A percentile compares a stretch with the other conserved stretches of the same genome.
Conservation (phyloP, 345 rosid genomes). For the Crucihimalaya himalaica region DNA sequence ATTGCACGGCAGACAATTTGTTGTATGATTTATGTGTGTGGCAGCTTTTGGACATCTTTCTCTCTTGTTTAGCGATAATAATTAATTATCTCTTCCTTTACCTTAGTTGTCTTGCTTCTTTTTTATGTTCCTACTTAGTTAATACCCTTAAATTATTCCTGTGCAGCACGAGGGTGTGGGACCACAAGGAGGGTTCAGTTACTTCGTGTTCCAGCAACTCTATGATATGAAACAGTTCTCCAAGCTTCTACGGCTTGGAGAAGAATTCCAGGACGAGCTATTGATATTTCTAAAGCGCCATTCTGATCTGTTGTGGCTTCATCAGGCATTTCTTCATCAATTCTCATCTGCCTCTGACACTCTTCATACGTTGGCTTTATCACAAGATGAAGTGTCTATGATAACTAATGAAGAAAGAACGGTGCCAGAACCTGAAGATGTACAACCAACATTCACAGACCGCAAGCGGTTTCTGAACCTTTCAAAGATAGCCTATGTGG, state of each 20-base stretch:
- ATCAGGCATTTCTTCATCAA: conserved; percentile 80
- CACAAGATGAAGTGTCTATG: conserved; percentile 53
- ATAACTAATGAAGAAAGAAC: conserved; percentile 51
- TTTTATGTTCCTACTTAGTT: conserved; percentile 9
- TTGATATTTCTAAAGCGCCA: conserved; percentile 69
- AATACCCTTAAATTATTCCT: conserved; percentile 14
- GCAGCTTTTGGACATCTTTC: neutral
- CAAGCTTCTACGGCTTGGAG: conserved; percentile 88
- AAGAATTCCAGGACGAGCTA: conserved; percentile 86
- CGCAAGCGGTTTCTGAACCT: conserved; percentile 82
- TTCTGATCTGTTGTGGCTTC: conserved; percentile 77
- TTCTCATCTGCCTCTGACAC: conserved; percentile 86
- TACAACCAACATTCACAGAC: conserved; percentile 55
- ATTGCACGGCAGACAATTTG: neutral
- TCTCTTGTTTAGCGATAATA: neutral
- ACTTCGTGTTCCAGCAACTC: conserved; percentile 80
- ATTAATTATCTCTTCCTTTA: neutral
- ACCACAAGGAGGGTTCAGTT: conserved; percentile 90
- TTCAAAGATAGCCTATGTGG: conserved; percentile 80
- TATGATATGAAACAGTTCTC: conserved; percentile 66
- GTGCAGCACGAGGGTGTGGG: conserved; percentile 86
- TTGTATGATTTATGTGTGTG: neutral
- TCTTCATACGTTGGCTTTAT: conserved; percentile 78
- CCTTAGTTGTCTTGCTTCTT: neutral
- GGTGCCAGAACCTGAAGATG: conserved; percentile 34